phyloP scores from a whole-genome alignment of 768 basidiomycete species.

The Amanita polypyramis region DNA sequence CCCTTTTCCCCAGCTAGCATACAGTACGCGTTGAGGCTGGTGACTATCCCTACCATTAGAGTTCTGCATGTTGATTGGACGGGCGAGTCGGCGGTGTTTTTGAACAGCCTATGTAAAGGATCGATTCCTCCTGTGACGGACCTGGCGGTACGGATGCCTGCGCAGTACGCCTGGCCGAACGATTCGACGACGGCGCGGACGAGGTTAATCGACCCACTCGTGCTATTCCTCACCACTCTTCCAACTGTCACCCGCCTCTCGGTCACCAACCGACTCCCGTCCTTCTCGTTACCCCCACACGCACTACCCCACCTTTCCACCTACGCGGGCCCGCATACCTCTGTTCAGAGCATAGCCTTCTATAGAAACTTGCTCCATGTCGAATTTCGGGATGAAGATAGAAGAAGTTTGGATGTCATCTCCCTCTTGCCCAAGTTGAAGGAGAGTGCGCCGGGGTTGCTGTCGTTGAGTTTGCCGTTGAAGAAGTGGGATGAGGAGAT shows the following conservation, averaged over 20 bases:
- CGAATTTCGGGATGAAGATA: conserved; percentile 13
- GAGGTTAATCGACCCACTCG: conserved; percentile 11
- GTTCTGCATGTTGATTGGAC: conserved; percentile 35
- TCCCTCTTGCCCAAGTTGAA: conserved; percentile 16
- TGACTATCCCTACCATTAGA: conserved; percentile 24
- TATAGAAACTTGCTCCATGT: conserved; percentile 11
- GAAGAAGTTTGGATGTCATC: conserved; percentile 11
- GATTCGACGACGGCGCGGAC: conserved; percentile 8
- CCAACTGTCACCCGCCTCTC: conserved; percentile 11
- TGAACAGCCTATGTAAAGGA: not conserved
- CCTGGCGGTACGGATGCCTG: conserved; percentile 15
- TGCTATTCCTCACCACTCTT: conserved; percentile 10
- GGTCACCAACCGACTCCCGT: conserved; percentile 11
- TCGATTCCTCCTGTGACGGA: conserved; percentile 10
- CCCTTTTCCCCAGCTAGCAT: not conserved
- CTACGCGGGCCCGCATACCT: conserved; percentile 12
- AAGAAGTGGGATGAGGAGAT: conserved; percentile 37
- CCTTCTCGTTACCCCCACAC: conserved; percentile 8
- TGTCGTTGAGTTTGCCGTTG: conserved; percentile 21
- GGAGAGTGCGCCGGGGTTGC: conserved; percentile 11
- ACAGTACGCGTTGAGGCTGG: conserved; percentile 20
- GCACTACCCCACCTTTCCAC: conserved; percentile 11
- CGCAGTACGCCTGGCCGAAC: conserved; percentile 11
- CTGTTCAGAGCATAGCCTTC: conserved; percentile 9
- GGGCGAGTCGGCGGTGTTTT: conserved; percentile 23